Evolutionary conservation across 768 basidiomycete genomes (phyloP), one percentile per base, ranked within the genome.

Genomic region (Podaxis rugospora): DNA sequence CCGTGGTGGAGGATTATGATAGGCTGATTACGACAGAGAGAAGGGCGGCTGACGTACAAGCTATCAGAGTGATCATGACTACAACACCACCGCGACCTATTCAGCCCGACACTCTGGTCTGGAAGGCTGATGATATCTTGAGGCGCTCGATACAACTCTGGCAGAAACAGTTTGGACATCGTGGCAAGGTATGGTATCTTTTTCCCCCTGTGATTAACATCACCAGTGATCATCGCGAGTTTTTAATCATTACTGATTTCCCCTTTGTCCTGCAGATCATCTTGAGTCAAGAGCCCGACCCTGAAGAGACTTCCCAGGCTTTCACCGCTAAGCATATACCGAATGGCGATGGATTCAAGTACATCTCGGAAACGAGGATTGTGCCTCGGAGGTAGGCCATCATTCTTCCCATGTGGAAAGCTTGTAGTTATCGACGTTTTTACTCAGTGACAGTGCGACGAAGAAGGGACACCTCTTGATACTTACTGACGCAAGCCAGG

Each of bases 11-110:
- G 65, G 96, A 98, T 69, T 90, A 92, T 69, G 78, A 79, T 51
- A 82, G 87, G 61, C 74, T 93, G n/a, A 79, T 88, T 13, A 81
- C 79, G 46, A 89, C 85, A 52, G 91, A 93, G 70, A 78, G 80
- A 39, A 81, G 86, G 40, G 84, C 91, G 10, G 93, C 93, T 1
- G 94, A 98, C 69, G 94, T 98, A 0, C 94, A 93, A 69, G 92
- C 92, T 3, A 84, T 94, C 50, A 84, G 92, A 39, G 88, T 89
- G 13, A 83, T 98, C 47, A 75, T 98, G 36, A 75, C 83, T 7
- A 76, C 81, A 25, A 80, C 80, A 4, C 78, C 83, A 3, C 75
- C 80, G 25, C 81, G 80, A 59, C 75, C 82, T 1, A 68, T 78
- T 14, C 78, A 79, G 46, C 70, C 79, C 5, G 89, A 85, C 60